A percentile compares a stretch with the other conserved stretches of the same genome.
Evolutionary conservation across 1,139 yeast species (phyloP).

Genomic region (Komagataea norvegica): DNA sequence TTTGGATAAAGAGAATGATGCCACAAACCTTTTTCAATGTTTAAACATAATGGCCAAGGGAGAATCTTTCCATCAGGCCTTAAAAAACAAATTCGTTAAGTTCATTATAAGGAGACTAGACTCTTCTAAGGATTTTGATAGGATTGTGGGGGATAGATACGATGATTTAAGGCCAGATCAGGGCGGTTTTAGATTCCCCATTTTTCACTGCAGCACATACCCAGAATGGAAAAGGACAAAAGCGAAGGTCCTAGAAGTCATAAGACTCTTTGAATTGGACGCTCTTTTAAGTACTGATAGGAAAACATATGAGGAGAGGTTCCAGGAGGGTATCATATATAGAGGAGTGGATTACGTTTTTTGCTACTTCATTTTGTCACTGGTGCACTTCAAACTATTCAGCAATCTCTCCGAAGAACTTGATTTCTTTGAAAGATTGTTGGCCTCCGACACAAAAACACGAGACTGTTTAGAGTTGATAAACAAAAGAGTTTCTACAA

Average conservation of each 20-base stretch:
- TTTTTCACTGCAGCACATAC: conserved; percentile 3
- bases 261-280: conserved; percentile 1
- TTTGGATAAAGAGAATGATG: not conserved
- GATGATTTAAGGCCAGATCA: conserved; percentile 1
- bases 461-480: conserved; percentile 2
- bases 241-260: conserved; percentile 2
- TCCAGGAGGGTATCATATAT: not conserved
- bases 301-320: not conserved
- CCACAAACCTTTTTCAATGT: not conserved
- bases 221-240: conserved; percentile 6
- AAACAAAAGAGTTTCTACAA: not conserved
- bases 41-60: conserved; percentile 1
- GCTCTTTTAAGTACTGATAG: not conserved
- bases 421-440: conserved; percentile 1
- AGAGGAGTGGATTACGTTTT: conserved; percentile 1
- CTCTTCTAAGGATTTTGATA: not conserved
- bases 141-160: not conserved
- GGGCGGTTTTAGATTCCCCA: conserved; percentile 5
- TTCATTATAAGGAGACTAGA: not conserved
- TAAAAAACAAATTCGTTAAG: not conserved
- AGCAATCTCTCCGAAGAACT: conserved; percentile 2
- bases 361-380: conserved; percentile 4
- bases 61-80: not conserved
- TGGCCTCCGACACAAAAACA: conserved; percentile 1
- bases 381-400: conserved; percentile 7